phyloP scores from a whole-genome alignment of 2,329 filamentous ascomycete species.

The Apiospora kogelbergensis region DNA sequence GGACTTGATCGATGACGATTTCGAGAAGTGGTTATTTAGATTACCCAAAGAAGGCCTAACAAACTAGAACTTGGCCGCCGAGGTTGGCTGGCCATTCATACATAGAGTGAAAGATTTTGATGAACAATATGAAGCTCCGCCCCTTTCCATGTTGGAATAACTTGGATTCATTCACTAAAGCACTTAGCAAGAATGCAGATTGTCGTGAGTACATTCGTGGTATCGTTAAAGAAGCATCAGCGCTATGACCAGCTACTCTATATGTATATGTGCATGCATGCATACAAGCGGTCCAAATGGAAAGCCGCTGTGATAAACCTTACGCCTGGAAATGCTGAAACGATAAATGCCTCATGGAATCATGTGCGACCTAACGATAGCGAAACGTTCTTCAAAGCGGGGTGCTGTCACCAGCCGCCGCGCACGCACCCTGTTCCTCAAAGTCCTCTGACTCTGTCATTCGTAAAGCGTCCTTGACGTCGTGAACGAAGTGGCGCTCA shows the following conservation, averaged over 20 bases:
- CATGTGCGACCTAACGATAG: neutral
- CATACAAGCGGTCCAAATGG: neutral
- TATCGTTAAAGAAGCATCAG: neutral
- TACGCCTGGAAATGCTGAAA: neutral
- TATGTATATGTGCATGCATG: neutral
- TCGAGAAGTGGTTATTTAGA: conserved; percentile 10
- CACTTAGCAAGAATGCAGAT: neutral
- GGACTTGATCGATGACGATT: neutral
- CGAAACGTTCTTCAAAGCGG: neutral
- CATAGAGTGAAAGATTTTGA: neutral
- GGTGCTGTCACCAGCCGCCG: conserved; percentile 5
- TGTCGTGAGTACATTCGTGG: neutral
- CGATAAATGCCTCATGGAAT: neutral
- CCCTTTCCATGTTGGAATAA: too few species aligned
- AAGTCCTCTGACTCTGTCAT: conserved; percentile 68
- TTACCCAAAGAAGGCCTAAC: conserved; percentile 1
- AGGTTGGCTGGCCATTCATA: neutral
- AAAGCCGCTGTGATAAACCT: neutral
- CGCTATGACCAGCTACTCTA: neutral
- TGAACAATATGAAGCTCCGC: neutral
- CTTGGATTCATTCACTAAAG: neutral
- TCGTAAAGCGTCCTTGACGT: conserved; percentile 81
- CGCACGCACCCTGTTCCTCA: conserved; percentile 11
- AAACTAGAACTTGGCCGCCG: neutral
- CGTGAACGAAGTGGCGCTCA: conserved; percentile 72